Evolutionary conservation across 192 early-diverging fungal species (phyloP), one percentile per base, ranked within the genome.

Genomic region (Linnemannia elongata): DNA sequence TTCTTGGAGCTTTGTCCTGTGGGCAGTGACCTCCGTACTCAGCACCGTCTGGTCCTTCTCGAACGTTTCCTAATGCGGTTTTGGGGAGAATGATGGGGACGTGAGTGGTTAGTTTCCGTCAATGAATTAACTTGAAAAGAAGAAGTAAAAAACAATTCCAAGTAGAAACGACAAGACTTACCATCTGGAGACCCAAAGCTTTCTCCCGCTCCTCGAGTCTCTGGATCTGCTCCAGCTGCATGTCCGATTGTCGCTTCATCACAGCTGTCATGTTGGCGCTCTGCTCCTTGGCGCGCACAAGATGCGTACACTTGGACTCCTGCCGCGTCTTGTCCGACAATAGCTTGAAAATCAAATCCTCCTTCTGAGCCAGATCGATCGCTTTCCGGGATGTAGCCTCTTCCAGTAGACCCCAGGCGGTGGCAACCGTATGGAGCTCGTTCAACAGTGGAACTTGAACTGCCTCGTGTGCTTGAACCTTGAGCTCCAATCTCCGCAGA

Each of bases 291-390:
- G 96, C 92, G 85, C 95, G 94, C 55, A 92, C 91, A 33, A 97
- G 82, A 75, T 90, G 90, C 13, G 89, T 91, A 69, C 95, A 97
- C 79, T 97, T 99, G 22, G 97, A 95, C 41, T 96, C 96, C 75
- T 93, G 93, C 89, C 96, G 97, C 73, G 93, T 91, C 90, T 94
- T 96, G 85, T 99, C 97, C 15, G 95, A 94, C n/a, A 94, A 77
- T 4, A 97, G 88, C 60, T 94, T 94, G 74, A 93, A 83, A 39
- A 97, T 93, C 12, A 95, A 92, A 75, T 97, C 96, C 84, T 97
- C 95, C 89, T 95, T 96, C 57, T 93, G 90, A 18, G 90, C 88
- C 42, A 97, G 86, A 80, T 95, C 93, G 76, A 97, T 92, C 6
- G 97, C 95, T 75, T 96, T 96, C 75, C 93, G 90, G 7, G 94